Percentiles rank a stretch among this genome's conserved stretches.
Evolutionary conservation across 1,284 basidiomycete genomes (phyloP).

Genomic region (Leucoagaricus sp.): DNA sequence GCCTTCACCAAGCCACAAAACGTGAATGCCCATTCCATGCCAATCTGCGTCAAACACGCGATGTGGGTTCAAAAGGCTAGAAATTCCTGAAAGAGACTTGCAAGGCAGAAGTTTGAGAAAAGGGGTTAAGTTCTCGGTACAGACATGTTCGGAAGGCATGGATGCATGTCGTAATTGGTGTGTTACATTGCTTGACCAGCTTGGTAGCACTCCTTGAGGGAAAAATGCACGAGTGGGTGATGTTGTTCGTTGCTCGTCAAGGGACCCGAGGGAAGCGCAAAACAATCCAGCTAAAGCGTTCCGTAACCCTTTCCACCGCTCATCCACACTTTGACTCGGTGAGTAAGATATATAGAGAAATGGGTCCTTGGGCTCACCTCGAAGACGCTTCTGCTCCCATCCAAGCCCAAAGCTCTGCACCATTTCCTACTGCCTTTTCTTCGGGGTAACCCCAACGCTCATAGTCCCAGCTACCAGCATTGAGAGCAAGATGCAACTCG

Average conservation of each 20-base stretch:
- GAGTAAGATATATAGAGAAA: slow-evolving; percentile 10
- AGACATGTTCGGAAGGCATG: slow-evolving; percentile 83
- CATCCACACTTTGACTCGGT: slow-evolving; percentile 55
- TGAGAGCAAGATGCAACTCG: slow-evolving; percentile 86
- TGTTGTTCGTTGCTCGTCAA: slow-evolving; percentile 73
- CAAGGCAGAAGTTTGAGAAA: slow-evolving; percentile 95
- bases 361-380: slow-evolving; percentile 42
- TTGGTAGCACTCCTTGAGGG: slow-evolving; percentile 58
- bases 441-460: slow-evolving; percentile 82
- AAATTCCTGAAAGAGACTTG: slow-evolving; percentile 89
- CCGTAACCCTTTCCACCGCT: slow-evolving; percentile 83
- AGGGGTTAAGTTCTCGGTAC: slow-evolving; percentile 96
- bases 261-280: slow-evolving; percentile 86
- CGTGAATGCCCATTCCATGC: slow-evolving; percentile 85
- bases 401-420: slow-evolving; percentile 91
- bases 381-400: slow-evolving; percentile 60
- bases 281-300: slow-evolving; percentile 93
- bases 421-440: slow-evolving; percentile 76
- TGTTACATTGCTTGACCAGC: slow-evolving; percentile 39
- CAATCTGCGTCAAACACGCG: slow-evolving; percentile 85
- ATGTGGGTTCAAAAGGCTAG: slow-evolving; percentile 84
- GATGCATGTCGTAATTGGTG: slow-evolving; percentile 74
- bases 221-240: slow-evolving; percentile 59
- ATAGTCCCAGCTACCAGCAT: slow-evolving; percentile 91
- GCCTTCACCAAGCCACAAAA: slow-evolving; percentile 52